Evolutionary conservation across 2,329 filamentous ascomycete genomes (phyloP), one percentile per base, ranked within the genome.

Genomic region (Pyricularia sp.): DNA sequence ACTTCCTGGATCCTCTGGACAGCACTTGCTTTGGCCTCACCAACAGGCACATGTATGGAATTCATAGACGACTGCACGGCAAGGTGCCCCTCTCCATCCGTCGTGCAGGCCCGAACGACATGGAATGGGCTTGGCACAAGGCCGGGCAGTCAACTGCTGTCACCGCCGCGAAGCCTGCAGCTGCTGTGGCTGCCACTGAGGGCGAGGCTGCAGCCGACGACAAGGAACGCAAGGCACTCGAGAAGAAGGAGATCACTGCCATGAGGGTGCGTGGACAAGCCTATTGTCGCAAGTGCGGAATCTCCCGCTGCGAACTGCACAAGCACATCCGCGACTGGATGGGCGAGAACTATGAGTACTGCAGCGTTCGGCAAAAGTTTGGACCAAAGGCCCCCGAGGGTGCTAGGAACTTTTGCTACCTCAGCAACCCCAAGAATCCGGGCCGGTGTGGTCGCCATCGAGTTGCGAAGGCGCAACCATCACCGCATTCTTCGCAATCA

Each of bases 1-100:
- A 88, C 75, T 84, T 85, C 71, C 83, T 90, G 69, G 87, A 90
- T 77, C 85, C 85, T 66, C 88, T 90, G 71, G 87, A 90, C 77
- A 85, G 86, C 73, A 85, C 84, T 58, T 89, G 86, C 74, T 79
- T 90, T 58, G 87, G 86, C 17, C 81, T 90, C 68, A 83, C 86
- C 55, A 86, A 83, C 79, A 81, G 80, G 63, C 81, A 84, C 74
- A 83, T 88, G 72, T 89, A 90, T 76, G 78, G 80, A 42, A 85
- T 89, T 73, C 86, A 88, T 76, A 81, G 82, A 30, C 82, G 81
- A 68, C 80, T 87, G 77, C 83, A 87, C 75, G 85, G 84, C 68
- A 79, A 76, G 9, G 83, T 89, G n/a, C 79, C 85, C 11, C 81
- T 90, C 20, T 83, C 83, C 23, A 82, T 82, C 65, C 83, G 86